Base-by-base conservation (phyloP, 345 rosid genomes). In the Eucalyptus tenuipes region DNA sequence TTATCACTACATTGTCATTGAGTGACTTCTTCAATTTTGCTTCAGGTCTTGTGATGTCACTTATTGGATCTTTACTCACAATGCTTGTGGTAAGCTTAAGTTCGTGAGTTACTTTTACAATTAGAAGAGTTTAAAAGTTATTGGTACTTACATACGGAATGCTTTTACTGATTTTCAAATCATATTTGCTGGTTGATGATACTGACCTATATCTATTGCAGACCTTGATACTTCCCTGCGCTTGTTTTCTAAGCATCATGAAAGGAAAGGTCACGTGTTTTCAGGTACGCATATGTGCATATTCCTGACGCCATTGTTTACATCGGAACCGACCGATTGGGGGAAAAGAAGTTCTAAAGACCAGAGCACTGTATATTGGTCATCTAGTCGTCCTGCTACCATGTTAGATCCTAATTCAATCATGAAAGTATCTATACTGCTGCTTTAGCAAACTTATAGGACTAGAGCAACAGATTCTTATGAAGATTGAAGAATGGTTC, bases 221-320 rank as follows among this genome's bases (percentile, higher is more conserved):
- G 99, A 95, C 98, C n/a, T 89, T 97, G 93, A 96, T 97, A 91
- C 96, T 97, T 92, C 99, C 99, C 1, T 95, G 97, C 10, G 97
- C 93, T 90, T 97, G 99, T 92, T 97, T 92, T 92, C 91, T 97
- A 94, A 96, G 98, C 92, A 97, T 97, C 88, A 24, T 93, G 91
- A 90, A 94, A 93, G 92, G 90, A 40, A 96, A 93, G 92, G 93
- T 91, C 80, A 94, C 94, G 4, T 89, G 81, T 52, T 33, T 92
- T 85, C 96, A 97, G 98, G 99, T 95, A 92, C 37, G 88, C 14
- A 11, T 48, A 53, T 57, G 33, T 7, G 33, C 68, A 45, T 59
- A 66, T 85, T 75, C 16, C 40, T 12, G 25, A 20, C 1, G 82
- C 45, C 27, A 2, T 37, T 20, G 47, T 37, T 71, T 37, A 37